Conservation (phyloP, 768 basidiomycete genomes). For the Termitomyces sp. region DNA sequence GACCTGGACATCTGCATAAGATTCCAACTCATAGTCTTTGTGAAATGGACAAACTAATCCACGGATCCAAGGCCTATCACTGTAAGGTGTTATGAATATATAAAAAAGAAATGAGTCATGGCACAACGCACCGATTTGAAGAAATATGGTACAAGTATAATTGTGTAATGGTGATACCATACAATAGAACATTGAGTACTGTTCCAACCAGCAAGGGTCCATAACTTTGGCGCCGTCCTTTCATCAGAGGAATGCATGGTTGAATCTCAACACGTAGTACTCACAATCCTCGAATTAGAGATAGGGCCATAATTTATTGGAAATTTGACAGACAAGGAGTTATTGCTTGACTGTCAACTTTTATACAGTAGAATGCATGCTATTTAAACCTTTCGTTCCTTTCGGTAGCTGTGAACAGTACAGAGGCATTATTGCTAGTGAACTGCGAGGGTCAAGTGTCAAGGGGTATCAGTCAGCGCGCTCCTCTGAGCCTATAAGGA, state of each 20-base stretch:
- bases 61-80: constrained; percentile 43
- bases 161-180: constrained; percentile 46
- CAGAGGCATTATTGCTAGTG: no score
- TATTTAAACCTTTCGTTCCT: no score
- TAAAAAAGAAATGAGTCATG: background rate
- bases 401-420: no score
- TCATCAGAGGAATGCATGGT: background rate
- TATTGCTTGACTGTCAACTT: no score
- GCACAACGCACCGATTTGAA: constrained; percentile 28
- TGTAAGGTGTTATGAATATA: constrained; percentile 10
- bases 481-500: no score
- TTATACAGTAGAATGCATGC: no score
- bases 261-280: no score
- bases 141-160: constrained; percentile 33
- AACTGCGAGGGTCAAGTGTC: no score
- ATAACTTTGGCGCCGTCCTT: constrained; percentile 23
- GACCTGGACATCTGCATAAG: constrained; percentile 23
- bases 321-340: no score
- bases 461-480: no score
- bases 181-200: constrained; percentile 39
- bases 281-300: no score
- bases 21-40: background rate
- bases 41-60: constrained; percentile 27
- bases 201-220: constrained; percentile 49
- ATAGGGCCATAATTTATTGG: no score